phyloP scores from a whole-genome alignment of 495 filamentous ascomycete genomes.

The Xylaria telfairii region DNA sequence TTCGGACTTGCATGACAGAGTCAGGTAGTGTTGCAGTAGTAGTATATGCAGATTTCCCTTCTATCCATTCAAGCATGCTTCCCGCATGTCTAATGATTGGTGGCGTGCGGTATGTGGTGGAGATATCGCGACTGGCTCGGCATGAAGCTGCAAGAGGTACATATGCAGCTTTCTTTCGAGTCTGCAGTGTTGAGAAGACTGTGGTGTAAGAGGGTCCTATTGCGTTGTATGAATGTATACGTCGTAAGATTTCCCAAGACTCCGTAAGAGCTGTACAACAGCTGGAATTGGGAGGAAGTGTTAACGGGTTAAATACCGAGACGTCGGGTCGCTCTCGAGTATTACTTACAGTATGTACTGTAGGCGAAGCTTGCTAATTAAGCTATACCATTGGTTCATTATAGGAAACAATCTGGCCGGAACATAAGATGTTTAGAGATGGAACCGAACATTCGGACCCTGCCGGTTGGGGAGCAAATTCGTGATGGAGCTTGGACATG shows the following conservation, averaged over 20 bases:
- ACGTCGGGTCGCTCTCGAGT: constrained; percentile 1
- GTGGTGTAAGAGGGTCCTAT: neutral
- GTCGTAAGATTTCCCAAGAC: neutral
- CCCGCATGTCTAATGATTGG: constrained; percentile 7
- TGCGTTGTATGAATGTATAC: no score
- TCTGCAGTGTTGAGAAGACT: neutral
- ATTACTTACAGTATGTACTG: neutral
- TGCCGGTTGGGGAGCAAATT: neutral
- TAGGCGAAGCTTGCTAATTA: constrained; percentile 1
- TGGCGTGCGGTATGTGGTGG: constrained; percentile 2
- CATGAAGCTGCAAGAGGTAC: neutral
- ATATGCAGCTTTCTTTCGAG: neutral
- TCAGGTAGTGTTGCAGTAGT: constrained; percentile 19
- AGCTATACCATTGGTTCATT: neutral
- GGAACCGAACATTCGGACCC: constrained; percentile 12
- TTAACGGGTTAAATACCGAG: constrained; percentile 16
- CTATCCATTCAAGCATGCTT: neutral
- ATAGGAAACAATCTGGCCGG: neutral
- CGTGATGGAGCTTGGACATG: neutral
- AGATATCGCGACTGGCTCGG: neutral
- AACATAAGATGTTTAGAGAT: neutral
- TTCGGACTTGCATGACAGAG: constrained; percentile 18
- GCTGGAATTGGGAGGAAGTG: neutral
- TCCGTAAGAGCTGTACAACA: neutral
- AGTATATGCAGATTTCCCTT: constrained; percentile 4